Evolutionary conservation across 768 basidiomycete species (phyloP).

Genomic region (Calocybe indica): DNA sequence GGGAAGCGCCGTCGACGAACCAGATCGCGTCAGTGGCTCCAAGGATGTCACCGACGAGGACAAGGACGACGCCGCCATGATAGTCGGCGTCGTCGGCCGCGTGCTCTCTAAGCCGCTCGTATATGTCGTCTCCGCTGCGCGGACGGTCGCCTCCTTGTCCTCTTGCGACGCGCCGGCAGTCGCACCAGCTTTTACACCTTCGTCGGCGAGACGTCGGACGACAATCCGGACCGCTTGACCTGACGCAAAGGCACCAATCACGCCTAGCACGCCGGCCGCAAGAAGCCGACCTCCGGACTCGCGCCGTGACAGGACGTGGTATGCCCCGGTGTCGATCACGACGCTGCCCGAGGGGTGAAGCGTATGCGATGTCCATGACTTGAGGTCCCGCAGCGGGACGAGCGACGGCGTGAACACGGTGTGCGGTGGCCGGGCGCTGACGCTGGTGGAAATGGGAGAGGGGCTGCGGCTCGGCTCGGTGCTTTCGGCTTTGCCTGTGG

Average conservation of each 20-base stretch:
- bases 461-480: conserved; percentile 11
- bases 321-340: conserved; percentile 85
- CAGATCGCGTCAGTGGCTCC: conserved; percentile 34
- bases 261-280: conserved; percentile 84
- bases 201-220: conserved; percentile 35
- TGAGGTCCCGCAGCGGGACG: conserved; percentile 76
- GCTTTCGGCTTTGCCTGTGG: conserved; percentile 6
- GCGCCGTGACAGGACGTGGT: conserved; percentile 75
- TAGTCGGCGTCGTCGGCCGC: conserved; percentile 51
- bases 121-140: conserved; percentile 15
- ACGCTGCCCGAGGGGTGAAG: conserved; percentile 84
- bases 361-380: conserved; percentile 97
- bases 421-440: conserved; percentile 61
- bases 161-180: conserved; percentile 19
- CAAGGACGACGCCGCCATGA: conserved; percentile 34
- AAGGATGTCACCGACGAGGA: conserved; percentile 42
- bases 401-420: conserved; percentile 79
- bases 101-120: conserved; percentile 34
- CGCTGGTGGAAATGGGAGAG: conserved; percentile 15
- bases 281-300: conserved; percentile 89
- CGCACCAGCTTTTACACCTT: conserved; percentile 17
- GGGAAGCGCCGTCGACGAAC: conserved; percentile 29
- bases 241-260: conserved; percentile 86
- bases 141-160: conserved; percentile 7
- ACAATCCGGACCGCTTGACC: conserved; percentile 91